Percentiles rank a stretch among this genome's conserved stretches.
Evolutionary conservation across 169 alveolate genomes (phyloP).

Genomic region (Plasmodium gaboni): DNA sequence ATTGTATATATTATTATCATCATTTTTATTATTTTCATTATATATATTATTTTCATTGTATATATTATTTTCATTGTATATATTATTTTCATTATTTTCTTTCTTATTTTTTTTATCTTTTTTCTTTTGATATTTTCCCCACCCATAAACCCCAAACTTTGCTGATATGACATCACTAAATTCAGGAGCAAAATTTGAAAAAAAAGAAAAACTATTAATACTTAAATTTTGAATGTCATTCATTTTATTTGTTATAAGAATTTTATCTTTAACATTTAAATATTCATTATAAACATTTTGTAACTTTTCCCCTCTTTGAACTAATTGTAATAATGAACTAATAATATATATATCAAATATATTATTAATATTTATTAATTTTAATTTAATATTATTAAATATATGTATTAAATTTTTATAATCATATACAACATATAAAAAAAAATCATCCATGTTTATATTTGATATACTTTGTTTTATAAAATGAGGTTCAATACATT

Average conservation of each 20-base stretch:
- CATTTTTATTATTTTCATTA: neutral
- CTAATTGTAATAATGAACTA: slow-evolving; percentile 60
- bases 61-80: neutral
- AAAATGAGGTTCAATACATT: slow-evolving; percentile 11
- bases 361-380: slow-evolving; percentile 20
- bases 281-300: slow-evolving; percentile 57
- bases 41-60: neutral
- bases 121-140: slow-evolving; percentile 65
- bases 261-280: neutral
- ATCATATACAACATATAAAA: slow-evolving; percentile 63
- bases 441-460: neutral
- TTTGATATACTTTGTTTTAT: neutral
- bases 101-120: slow-evolving; percentile 23
- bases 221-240: neutral
- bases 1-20: neutral
- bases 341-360: slow-evolving; percentile 69
- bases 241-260: neutral
- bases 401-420: slow-evolving; percentile 57
- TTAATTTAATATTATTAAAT: slow-evolving; percentile 31
- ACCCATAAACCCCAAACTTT: slow-evolving; percentile 42
- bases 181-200: slow-evolving; percentile 49
- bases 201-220: neutral
- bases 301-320: slow-evolving; percentile 74
- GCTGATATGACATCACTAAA: slow-evolving; percentile 69
- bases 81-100: neutral